Conservation (phyloP, 352 stramenopile genomes). For the Globisporangium rhizosaccharum region DNA sequence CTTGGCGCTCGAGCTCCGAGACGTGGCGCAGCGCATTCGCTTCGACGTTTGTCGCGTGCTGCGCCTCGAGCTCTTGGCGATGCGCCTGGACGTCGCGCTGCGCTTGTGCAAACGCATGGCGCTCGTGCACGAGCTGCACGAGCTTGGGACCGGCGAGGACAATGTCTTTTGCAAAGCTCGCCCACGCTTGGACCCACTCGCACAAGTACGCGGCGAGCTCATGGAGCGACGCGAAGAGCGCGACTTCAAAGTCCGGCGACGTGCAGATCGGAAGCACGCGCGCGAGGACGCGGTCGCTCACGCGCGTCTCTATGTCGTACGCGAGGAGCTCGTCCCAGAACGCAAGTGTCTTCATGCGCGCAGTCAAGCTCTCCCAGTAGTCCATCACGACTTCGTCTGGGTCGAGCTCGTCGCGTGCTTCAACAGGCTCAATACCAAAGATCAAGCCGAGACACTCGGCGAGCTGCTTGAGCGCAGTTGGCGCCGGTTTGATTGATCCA, state of each 20-base stretch:
- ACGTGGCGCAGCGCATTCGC: conserved; percentile 29
- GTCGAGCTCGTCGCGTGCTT: conserved; percentile 58
- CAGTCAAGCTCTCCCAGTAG: conserved; percentile 50
- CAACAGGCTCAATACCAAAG: conserved; percentile 51
- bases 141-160: conserved; percentile 56
- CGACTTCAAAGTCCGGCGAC: conserved; percentile 54
- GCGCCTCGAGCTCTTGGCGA: conserved; percentile 30
- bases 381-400: conserved; percentile 71
- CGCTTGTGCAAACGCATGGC: conserved; percentile 29
- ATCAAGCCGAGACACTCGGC: conserved; percentile 66
- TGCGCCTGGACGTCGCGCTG: conserved; percentile 25
- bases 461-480: conserved; percentile 53
- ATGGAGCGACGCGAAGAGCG: conserved; percentile 40
- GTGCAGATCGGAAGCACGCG: conserved; percentile 50
- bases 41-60: conserved; percentile 30
- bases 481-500: conserved; percentile 24
- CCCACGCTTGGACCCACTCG: conserved; percentile 57
- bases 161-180: conserved; percentile 35
- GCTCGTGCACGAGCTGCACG: conserved; percentile 43
- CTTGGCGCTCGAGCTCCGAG: conserved; percentile 46
- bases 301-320: conserved; percentile 36
- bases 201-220: conserved; percentile 51
- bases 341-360: conserved; percentile 20
- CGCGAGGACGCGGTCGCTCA: conserved; percentile 51
- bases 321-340: conserved; percentile 45